Conservation (phyloP, 768 basidiomycete genomes). For the Calvatia gigantea region DNA sequence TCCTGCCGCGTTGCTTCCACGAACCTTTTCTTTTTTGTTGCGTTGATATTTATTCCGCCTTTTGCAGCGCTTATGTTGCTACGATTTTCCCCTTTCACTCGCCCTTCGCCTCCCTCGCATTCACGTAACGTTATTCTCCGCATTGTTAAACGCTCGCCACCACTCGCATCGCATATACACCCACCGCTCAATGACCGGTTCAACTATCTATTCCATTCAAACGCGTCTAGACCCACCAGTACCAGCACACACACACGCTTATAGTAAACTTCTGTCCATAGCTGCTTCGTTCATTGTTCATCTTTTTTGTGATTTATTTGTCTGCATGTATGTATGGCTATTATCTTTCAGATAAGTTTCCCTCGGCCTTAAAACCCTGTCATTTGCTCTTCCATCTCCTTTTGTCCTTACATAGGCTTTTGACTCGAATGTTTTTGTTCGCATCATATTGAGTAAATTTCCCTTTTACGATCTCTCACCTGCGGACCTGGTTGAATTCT, state of each 20-base stretch:
- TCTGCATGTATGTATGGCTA: conserved; percentile 2
- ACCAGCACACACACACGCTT: conserved; percentile 3
- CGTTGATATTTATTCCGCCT: not conserved
- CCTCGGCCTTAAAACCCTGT: not conserved
- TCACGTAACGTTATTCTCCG: not conserved
- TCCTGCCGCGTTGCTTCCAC: not conserved
- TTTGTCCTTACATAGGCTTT: not conserved
- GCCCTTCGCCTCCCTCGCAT: not conserved
- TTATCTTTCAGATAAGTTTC: not conserved
- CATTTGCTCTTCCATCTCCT: not conserved
- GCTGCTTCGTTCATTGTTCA: conserved; percentile 4
- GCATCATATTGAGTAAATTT: not conserved
- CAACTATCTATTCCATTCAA: not conserved
- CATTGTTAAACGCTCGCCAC: not conserved
- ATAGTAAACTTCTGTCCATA: conserved; percentile 2
- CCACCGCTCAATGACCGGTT: not conserved
- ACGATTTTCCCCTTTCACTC: not conserved
- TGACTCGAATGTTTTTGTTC: not conserved
- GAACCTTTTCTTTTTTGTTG: not conserved
- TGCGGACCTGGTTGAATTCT: not conserved
- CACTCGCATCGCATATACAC: conserved; percentile 5
- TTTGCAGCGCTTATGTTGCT: conserved; percentile 1
- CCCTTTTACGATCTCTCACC: not conserved
- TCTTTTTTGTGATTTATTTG: conserved; percentile 12
- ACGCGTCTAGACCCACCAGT: conserved; percentile 3